Evolutionary conservation across 345 rosid genomes (phyloP).

Genomic region (Eucalyptus sp.): DNA sequence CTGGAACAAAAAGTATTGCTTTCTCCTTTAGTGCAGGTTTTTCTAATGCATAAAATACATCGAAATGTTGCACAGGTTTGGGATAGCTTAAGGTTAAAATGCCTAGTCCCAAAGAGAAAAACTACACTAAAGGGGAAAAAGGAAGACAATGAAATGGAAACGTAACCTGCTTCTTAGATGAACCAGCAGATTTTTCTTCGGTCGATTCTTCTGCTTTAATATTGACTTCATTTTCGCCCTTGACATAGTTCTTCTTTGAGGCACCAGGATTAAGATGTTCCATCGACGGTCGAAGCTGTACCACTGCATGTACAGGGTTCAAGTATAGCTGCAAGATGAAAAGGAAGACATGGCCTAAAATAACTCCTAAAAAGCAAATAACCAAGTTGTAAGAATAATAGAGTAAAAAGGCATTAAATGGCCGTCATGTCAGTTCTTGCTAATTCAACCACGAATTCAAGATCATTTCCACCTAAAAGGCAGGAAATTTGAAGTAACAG

Average conservation of each 20-base stretch:
- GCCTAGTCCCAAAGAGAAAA: neutral
- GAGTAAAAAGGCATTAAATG: neutral
- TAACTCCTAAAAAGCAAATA: neutral
- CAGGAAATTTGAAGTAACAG: neutral
- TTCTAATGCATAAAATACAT: neutral
- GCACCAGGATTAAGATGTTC: conserved; percentile 19
- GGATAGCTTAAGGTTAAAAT: neutral
- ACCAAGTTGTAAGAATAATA: neutral
- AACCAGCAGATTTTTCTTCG: conserved; percentile 24
- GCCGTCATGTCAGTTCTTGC: fast-evolving
- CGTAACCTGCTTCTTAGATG: conserved; percentile 51
- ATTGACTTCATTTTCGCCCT: conserved; percentile 12
- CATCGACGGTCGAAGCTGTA: conserved; percentile 77
- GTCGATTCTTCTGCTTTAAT: conserved; percentile 20
- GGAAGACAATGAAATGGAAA: neutral
- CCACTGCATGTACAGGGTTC: conserved; percentile 80
- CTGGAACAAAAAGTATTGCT: neutral
- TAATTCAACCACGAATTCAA: neutral
- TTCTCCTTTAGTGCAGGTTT: neutral
- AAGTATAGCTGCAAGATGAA: conserved; percentile 61
- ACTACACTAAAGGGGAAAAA: neutral
- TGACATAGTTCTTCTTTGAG: conserved; percentile 19
- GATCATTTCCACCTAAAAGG: neutral
- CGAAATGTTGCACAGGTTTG: neutral
- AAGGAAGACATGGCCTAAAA: neutral